Base-by-base conservation (phyloP, 441 rosid genomes). In the Pelargonium citronellum region DNA sequence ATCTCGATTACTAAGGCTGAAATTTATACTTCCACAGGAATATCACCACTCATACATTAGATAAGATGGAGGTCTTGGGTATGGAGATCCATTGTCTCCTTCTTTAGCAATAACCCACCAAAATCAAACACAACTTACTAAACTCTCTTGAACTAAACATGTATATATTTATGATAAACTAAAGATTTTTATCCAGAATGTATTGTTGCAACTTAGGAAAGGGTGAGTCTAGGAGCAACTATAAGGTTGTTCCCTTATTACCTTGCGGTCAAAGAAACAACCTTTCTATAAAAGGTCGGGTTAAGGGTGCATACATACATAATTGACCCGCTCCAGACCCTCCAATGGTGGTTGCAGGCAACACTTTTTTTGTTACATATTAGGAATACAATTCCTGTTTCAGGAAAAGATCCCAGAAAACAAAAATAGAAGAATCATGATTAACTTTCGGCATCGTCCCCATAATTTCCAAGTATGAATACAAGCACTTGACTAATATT, bases 111-210 rank as follows among this genome's bases (percentile, higher is more conserved):
- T 60, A 60, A 60, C 37, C 24, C 64, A 60, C n/a, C 64, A 22
- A 60, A 60, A 20, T 60, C 64, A 60, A 60, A 60, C 64, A 20
- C 64, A 2, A 60, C 64, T 60, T 20, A 37, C 41, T 37, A 60
- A 60, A 7, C 13, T 22, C 5, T 60, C 30, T 60, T 60, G 20
- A 58, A 9, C 46, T 7, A n/a, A n/a, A n/a, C n/a, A 7, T 8
- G 10, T 13, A 44, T 8, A 1, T 8, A 44, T 11, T 8, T 8
- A 2, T 11, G 13, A 7, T 37, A 5, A 37, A 37, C 49, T 8
- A 44, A 8, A 9, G 12, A 44, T 11, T 1, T 44, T 2, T 8
- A n/a, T 11, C 1, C 1, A 37, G 41, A 37, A 5, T 37, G 41
- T 37, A 5, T 37, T 37, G 41, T 37, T 37, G 41, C 41, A 37